Base-by-base conservation (phyloP, 768 basidiomycete species). In the Termitomyces sp. region DNA sequence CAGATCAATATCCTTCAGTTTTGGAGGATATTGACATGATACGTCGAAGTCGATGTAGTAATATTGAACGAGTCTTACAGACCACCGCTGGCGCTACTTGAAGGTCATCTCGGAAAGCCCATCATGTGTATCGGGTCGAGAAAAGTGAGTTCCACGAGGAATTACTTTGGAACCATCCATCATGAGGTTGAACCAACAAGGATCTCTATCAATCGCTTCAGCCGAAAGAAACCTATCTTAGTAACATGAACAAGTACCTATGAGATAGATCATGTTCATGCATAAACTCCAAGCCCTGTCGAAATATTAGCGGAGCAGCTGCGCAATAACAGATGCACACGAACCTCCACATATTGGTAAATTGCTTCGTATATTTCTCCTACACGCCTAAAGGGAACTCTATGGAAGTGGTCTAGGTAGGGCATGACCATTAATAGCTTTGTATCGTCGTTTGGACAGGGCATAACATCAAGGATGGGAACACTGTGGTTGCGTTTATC, bases 51-150 rank as follows among this genome's bases (percentile, higher is more conserved):
- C 51, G 34, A 42, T 30, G 51, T 59, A 19, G 19, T 51, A 7
- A 56, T 56, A 19, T 59, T 67, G 0, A 17, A 35, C 3, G 16
- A 51, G 28, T 54, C 69, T 12, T 14, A 65, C 10, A 23, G 58
- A 3, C 49, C 58, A 1, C 17, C 56, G 32, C 11, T 57, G 35
- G 28, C 21, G 25, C 56, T 28, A 44, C 11, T 49, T 30, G 28
- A 54, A 54, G 16, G 42, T 19, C 3, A 16, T 0, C n/a, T n/a
- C n/a, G 17, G 16, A 27, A 25, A 48, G 10, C 5, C 44, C 50
- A 19, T 54, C 46, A 25, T 58, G 57, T 11, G 53, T 44, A 28
- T 9, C 1, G 11, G 23, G 27, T 10, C 28, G 1, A 9, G 21
- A 16, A 16, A 40, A 50, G 25, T 58, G 52, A 35, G 46, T 48